Conservation (phyloP, 2,329 filamentous ascomycete species). For the Ilyonectria sp. region DNA sequence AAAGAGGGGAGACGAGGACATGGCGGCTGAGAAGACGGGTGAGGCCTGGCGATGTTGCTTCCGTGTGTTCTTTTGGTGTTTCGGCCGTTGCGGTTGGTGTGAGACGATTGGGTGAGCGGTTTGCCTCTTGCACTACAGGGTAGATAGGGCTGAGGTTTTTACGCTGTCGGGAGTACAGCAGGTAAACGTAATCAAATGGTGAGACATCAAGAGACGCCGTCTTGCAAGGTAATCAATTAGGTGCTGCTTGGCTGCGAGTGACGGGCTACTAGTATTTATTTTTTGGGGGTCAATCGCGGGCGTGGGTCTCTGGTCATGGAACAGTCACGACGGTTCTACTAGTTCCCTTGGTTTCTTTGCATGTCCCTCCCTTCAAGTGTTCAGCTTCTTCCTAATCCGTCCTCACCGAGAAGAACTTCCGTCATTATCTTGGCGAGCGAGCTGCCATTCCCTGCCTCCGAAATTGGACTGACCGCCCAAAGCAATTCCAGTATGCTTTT, state of each 20-base stretch:
- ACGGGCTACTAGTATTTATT: not conserved
- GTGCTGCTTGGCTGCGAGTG: not conserved
- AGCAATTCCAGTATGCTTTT: not conserved
- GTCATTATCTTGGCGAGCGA: too few relatives aligned
- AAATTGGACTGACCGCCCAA: not conserved
- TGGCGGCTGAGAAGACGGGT: constrained; percentile 42
- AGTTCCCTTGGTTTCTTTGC: not conserved
- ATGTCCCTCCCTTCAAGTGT: not conserved
- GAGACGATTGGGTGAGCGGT: not conserved
- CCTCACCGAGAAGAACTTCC: constrained; percentile 29
- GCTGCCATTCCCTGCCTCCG: not conserved
- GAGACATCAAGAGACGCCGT: not conserved
- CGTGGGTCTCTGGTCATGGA: constrained; percentile 17
- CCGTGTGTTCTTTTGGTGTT: not conserved
- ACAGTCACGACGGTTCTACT: constrained; percentile 24
- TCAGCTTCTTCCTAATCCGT: constrained; percentile 20
- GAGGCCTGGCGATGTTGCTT: not conserved
- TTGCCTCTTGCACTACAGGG: constrained; percentile 11
- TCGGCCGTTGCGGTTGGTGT: constrained; percentile 1
- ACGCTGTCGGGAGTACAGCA: not conserved
- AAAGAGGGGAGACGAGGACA: constrained; percentile 65
- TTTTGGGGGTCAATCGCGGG: not conserved
- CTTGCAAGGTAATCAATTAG: not conserved
- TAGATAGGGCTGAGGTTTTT: constrained; percentile 3
- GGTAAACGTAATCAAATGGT: not conserved